phyloP scores from a whole-genome alignment of 2,329 filamentous ascomycete species.

The Fusarium begoniae region DNA sequence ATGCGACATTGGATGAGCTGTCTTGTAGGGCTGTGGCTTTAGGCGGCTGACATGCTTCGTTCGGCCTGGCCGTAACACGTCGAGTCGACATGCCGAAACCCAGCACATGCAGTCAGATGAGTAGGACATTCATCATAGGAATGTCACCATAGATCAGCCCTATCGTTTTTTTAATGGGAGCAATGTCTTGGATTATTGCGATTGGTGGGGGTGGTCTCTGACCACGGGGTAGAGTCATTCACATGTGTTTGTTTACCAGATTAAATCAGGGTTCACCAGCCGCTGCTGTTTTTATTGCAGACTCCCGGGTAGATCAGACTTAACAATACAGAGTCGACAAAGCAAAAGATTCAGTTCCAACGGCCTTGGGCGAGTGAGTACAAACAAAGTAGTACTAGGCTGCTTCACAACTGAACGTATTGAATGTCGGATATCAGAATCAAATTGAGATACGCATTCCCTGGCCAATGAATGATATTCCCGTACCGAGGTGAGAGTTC shows the following conservation, averaged over 20 bases:
- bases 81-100: not conserved
- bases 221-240: not conserved
- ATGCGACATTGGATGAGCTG: not conserved
- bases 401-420: not conserved
- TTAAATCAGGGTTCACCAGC: not conserved
- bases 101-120: constrained; percentile 36
- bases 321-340: not conserved
- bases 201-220: not conserved
- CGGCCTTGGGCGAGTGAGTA: not conserved
- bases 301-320: not conserved
- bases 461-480: not conserved
- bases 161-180: not conserved
- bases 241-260: not conserved
- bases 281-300: not conserved
- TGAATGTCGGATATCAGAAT: not conserved
- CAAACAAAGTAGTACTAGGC: not conserved
- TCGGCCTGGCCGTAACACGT: constrained; percentile 27
- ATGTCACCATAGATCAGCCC: constrained; percentile 12
- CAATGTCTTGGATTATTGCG: constrained; percentile 6
- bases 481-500: not conserved
- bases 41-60: constrained; percentile 35
- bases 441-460: not conserved
- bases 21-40: constrained; percentile 31
- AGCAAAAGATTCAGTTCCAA: not conserved
- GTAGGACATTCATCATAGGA: constrained; percentile 1